Evolutionary conservation across 129 eudicot species (phyloP).

Genomic region (Ambrosia trifida): DNA sequence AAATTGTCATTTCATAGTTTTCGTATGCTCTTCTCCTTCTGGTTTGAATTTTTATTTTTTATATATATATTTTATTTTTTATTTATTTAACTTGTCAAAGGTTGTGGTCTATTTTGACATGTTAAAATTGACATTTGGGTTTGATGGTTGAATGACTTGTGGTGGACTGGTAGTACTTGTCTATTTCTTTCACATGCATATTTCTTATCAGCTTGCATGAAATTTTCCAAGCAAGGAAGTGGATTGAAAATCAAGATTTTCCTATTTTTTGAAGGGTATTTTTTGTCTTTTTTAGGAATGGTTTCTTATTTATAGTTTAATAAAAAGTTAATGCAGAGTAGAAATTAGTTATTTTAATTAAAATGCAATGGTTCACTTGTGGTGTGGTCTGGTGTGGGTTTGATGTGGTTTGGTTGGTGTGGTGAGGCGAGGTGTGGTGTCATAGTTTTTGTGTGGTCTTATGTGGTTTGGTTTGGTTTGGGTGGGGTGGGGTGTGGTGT

Average conservation of each 20-base stretch:
- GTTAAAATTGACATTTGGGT: background rate
- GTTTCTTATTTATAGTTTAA: background rate
- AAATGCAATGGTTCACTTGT: too few species aligned
- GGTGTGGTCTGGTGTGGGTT: background rate
- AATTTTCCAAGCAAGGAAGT: background rate
- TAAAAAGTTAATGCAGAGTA: background rate
- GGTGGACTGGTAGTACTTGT: background rate
- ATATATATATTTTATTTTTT: too few species aligned
- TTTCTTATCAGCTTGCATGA: background rate
- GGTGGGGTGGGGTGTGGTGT: background rate
- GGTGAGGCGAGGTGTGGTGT: background rate
- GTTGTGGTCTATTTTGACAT: too few species aligned
- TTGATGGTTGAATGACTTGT: background rate
- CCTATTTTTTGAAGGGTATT: background rate
- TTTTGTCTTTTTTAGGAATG: background rate
- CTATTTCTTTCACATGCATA: background rate
- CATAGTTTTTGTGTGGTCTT: background rate
- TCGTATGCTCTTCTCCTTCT: background rate
- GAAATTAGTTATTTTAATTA: background rate
- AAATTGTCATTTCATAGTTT: background rate
- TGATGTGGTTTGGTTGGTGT: background rate
- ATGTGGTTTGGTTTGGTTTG: background rate
- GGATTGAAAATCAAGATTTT: background rate
- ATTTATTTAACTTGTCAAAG: too few species aligned
- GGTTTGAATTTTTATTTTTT: background rate